Base-by-base conservation (phyloP, 805 yeast species). In the Kodamaea nitidulidarum region DNA sequence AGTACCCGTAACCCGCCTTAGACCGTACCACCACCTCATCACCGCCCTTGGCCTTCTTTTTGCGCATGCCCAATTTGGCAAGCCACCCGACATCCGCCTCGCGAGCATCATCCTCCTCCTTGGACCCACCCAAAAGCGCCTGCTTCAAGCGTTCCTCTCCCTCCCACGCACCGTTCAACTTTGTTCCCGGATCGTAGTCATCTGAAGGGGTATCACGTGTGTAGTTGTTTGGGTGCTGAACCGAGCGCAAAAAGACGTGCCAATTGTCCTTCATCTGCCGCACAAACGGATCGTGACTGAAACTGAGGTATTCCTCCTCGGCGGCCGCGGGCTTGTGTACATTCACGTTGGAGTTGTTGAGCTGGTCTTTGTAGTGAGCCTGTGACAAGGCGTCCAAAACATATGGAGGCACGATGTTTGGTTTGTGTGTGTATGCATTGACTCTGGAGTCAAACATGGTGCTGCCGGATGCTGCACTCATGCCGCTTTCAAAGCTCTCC, bases 121-220 rank as follows among this genome's bases (percentile, higher is more conserved):
- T 58, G 16, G 54, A 49, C 10, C 51, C 42, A 10, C 71, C 70
- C 41, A 74, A 58, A 45, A 80, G 72, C 20, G 80, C 75, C 33
- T 62, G 65, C 40, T 73, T 71, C 44, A 85, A 63, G 43, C 88
- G 60, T 40, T 75, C 75, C 41, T 74, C 86, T 28, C 95, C 95
- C 25, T 81, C 80, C 93, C 93, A 85, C 15, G 70, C 62, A 1
- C 73, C 63, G 26, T 52, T 54, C 34, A 65, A 71, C 31, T 72
- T 67, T 37, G 79, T 56, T 40, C 71, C 73, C n/a, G 53, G 42
- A 20, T 45, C 49, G 31, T 52, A 52, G 28, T 40, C 46, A 12
- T 24, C 17, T 12, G 32, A 14, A 3, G 35, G 40, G 18, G 12
- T 50, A 37, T 64, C 67, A 24, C 47, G 46, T 3, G 68, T 50